Evolutionary conservation across 164 flowering plant species (phyloP), one percentile per base, ranked within the genome.

Genomic region (grape (Vitis vinifera)): DNA sequence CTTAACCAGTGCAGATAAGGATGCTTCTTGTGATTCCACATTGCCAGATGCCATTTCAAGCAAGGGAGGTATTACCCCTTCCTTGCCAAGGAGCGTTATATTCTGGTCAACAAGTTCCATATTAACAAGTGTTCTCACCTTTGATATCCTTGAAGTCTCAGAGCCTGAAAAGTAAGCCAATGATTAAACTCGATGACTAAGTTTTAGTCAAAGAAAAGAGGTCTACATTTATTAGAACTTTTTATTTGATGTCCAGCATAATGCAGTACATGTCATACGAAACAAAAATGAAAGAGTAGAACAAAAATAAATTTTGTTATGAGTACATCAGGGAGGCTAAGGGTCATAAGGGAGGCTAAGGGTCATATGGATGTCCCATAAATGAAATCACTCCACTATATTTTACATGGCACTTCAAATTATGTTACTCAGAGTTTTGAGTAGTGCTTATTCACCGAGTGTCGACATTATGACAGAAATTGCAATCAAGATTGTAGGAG

Each of bases 61-160:
- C 78, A 90, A 75, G 19, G 84, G 82, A 67, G 83, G 80, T 67
- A 90, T 84, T 19, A 82, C 71, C 16, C 95, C 92, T 80, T 76
- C 86, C 75, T 82, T 86, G 9, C 89, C 91, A 76, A 90, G 89
- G 56, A 80, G 58, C 77, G 74, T 76, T 66, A 82, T 62, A 69
- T 83, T 73, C 58, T 72, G 75, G 63, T 84, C 84, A 57, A 68
- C 82, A 72, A 88, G 70, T 66, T 85, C 89, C 86, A 87, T 76
- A 44, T 68, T 62, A 51, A 74, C 75, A 61, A 88, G 76, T 31
- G 81, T 63, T 75, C 62, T 80, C 55, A 81, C 84, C 79, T 83
- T 79, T 51, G 78, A 74, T 55, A 82, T 68, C 71, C 80, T 85
- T 65, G 82, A 83, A 30, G 79, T 66, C 31, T 81, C 83, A 48